These are phyloP conservation scores for Pontederia crassipes DNA, from an alignment of 176 grass and related monocot genomes.

Conservation along the genomic window DNA sequence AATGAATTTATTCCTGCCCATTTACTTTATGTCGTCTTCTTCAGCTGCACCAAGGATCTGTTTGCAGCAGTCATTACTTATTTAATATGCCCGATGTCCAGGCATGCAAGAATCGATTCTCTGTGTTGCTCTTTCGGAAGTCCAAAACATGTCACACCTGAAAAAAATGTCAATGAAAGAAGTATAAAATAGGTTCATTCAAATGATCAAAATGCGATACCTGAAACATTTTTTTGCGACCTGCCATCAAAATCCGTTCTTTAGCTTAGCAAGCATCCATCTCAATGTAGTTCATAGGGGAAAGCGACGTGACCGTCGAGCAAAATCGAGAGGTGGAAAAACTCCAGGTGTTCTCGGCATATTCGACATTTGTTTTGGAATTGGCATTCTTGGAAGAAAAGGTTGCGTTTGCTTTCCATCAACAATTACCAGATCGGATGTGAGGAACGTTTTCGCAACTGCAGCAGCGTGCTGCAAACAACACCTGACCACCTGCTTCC, in stretches of 20 bases:
- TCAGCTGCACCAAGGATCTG: too few relatives aligned
- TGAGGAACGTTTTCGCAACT: slow-evolving; percentile 80
- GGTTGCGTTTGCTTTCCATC: slow-evolving; percentile 53
- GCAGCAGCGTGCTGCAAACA: slow-evolving; percentile 84
- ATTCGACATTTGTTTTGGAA: background rate
- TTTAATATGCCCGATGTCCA: too few relatives aligned
- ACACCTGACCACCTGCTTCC: slow-evolving; percentile 70
- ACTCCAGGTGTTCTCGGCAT: background rate
- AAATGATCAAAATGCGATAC: background rate
- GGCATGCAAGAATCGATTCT: too few relatives aligned
- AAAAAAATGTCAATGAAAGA: too few relatives aligned
- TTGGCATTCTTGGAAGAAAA: slow-evolving; percentile 1
- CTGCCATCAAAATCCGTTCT: background rate
- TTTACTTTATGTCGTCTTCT: too few relatives aligned
- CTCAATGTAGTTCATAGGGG: background rate
- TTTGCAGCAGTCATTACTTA: too few relatives aligned
- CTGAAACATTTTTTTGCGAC: background rate
- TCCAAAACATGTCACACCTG: too few relatives aligned
- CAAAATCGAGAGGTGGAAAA: slow-evolving; percentile 3
- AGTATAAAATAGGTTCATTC: background rate
- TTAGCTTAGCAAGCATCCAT: too few relatives aligned
- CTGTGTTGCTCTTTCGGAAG: too few relatives aligned
- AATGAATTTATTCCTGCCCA: too few relatives aligned
- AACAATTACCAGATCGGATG: slow-evolving; percentile 72
- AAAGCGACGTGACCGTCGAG: background rate